Evolutionary conservation across 2,329 filamentous ascomycete genomes (phyloP).

Genomic region (Penicillium sp.): DNA sequence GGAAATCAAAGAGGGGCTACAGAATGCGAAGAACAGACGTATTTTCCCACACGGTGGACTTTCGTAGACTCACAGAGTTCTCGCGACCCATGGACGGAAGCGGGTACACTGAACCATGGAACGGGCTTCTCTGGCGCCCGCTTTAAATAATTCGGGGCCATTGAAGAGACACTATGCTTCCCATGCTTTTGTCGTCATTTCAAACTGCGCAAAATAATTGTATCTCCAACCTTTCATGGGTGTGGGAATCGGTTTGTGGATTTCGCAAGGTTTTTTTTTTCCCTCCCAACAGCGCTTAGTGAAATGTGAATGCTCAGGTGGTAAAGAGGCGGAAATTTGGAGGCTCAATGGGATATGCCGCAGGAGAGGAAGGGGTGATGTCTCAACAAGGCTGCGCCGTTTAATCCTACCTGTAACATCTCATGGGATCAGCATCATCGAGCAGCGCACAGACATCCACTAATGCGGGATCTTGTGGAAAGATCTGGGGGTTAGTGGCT

Average conservation of each 20-base stretch:
- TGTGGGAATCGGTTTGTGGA: background rate
- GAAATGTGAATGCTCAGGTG: constrained; percentile 3
- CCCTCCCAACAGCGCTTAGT: constrained; percentile 19
- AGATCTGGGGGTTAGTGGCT: constrained; percentile 16
- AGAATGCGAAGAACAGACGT: constrained; percentile 4
- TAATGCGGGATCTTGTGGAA: constrained; percentile 13
- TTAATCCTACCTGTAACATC: constrained; percentile 10
- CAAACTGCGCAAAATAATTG: constrained; percentile 1
- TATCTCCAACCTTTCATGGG: background rate
- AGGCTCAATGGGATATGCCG: constrained; percentile 6
- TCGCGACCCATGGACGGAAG: constrained; percentile 31
- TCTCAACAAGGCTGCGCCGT: constrained; percentile 17
- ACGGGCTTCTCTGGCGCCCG: constrained; percentile 18
- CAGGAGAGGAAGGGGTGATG: constrained; percentile 17
- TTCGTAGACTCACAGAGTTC: constrained; percentile 23
- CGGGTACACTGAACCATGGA: constrained; percentile 28
- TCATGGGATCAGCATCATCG: constrained; percentile 17
- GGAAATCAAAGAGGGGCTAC: constrained; percentile 5
- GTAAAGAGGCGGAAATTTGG: constrained; percentile 2
- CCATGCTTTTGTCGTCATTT: background rate
- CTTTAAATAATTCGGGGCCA: constrained; percentile 21
- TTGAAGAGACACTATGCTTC: background rate
- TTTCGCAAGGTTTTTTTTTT: background rate
- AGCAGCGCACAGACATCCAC: constrained; percentile 18
- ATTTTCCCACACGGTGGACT: constrained; percentile 13